phyloP scores from a whole-genome alignment of 164 flowering plant species.

The Sextonia rubra region DNA sequence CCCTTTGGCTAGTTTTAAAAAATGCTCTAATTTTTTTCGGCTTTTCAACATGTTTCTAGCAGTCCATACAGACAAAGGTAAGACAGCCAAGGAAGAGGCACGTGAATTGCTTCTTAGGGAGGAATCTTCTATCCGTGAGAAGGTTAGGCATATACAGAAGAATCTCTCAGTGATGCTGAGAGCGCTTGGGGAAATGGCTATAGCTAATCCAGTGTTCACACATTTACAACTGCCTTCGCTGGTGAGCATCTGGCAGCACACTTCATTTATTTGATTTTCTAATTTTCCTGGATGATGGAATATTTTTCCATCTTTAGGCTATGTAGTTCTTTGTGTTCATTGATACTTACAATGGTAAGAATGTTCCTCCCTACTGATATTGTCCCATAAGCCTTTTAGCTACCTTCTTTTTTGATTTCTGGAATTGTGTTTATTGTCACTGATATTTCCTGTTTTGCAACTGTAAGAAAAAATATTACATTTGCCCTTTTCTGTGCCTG shows the following conservation, averaged over 20 bases:
- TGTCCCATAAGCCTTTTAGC: too few relatives aligned
- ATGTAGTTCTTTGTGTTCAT: not conserved
- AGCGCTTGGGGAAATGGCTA: conserved; percentile 84
- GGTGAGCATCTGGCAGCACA: conserved; percentile 34
- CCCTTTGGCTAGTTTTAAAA: not conserved
- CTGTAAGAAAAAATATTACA: too few relatives aligned
- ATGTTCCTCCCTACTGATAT: too few relatives aligned
- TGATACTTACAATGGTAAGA: too few relatives aligned
- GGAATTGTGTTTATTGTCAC: too few relatives aligned
- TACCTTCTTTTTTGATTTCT: too few relatives aligned
- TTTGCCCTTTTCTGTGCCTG: too few relatives aligned
- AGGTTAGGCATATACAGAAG: conserved; percentile 58
- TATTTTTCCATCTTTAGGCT: not conserved
- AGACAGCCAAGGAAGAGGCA: conserved; percentile 94
- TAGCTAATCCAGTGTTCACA: conserved; percentile 78
- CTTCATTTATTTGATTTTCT: not conserved
- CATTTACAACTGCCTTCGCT: conserved; percentile 91
- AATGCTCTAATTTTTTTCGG: too few relatives aligned
- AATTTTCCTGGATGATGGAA: not conserved
- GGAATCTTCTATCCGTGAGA: conserved; percentile 71
- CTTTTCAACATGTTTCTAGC: conserved; percentile 2
- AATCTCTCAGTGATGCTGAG: conserved; percentile 66
- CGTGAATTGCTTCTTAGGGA: conserved; percentile 73
- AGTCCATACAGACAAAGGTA: conserved; percentile 58
- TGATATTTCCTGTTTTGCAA: too few relatives aligned